phyloP scores from a whole-genome alignment of 2,329 filamentous ascomycete genomes.

The Basipetospora chlamydospora region DNA sequence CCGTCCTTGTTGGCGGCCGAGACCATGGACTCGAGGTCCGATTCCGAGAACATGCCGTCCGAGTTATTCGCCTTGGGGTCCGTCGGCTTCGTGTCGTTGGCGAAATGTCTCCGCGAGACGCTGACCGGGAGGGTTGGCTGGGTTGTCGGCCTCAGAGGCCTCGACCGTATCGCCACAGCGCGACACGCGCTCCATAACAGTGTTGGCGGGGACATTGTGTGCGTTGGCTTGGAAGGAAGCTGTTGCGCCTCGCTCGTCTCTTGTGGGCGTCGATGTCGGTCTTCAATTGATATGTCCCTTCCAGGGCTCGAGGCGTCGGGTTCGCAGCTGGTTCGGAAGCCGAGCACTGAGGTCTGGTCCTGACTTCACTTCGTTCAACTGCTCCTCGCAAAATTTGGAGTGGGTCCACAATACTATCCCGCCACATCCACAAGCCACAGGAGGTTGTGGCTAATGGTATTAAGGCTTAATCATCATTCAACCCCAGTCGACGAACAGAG shows the following conservation, averaged over 20 bases:
- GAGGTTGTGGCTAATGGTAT: too few species aligned
- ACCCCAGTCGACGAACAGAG: too few species aligned
- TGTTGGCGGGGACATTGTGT: conserved; percentile 39
- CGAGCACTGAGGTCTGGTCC: too few species aligned
- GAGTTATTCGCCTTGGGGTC: not conserved
- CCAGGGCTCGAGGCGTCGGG: too few species aligned
- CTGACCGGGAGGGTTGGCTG: conserved; percentile 13
- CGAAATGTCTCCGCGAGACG: conserved; percentile 13
- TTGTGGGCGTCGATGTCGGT: not conserved
- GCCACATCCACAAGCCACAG: too few species aligned
- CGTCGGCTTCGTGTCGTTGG: conserved; percentile 11
- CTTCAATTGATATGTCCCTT: conserved; percentile 1
- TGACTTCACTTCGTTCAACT: too few species aligned
- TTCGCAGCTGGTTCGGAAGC: too few species aligned
- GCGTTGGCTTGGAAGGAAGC: not conserved
- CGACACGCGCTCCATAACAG: conserved; percentile 30
- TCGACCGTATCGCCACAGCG: conserved; percentile 23
- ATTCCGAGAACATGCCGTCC: too few species aligned
- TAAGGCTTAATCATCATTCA: too few species aligned
- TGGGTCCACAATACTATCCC: too few species aligned
- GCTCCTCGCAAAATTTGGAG: too few species aligned
- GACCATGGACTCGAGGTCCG: conserved; percentile 7
- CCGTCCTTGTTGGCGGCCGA: conserved; percentile 7
- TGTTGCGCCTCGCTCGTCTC: not conserved
- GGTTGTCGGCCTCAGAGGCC: conserved; percentile 15